Evolutionary conservation across 768 basidiomycete species (phyloP).

Genomic region (Amanita exitialis): DNA sequence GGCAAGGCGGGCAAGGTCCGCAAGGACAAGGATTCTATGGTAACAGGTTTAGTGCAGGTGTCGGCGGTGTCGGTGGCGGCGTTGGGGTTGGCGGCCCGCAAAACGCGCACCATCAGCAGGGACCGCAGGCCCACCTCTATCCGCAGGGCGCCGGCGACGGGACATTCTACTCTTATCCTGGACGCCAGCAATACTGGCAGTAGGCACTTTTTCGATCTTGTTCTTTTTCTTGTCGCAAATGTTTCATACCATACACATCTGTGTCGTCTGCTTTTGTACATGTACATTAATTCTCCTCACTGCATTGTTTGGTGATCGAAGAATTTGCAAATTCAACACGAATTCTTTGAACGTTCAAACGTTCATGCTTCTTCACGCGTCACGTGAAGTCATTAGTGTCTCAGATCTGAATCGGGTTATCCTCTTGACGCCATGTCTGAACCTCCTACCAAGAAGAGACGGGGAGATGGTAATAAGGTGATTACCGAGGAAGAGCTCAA

Average conservation of each 20-base stretch:
- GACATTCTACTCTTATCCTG: constrained; percentile 63
- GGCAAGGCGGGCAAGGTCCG: constrained; percentile 35
- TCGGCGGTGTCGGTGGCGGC: constrained; percentile 24
- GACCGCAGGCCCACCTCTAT: constrained; percentile 51
- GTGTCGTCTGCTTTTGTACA: constrained; percentile 7
- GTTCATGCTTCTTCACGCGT: too few relatives aligned
- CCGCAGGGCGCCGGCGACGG: constrained; percentile 56
- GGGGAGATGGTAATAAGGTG: too few relatives aligned
- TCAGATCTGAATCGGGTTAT: too few relatives aligned
- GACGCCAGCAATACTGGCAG: constrained; percentile 61
- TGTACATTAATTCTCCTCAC: background rate
- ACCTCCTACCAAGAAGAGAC: too few relatives aligned
- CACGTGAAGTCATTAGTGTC: too few relatives aligned
- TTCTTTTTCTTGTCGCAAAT: constrained; percentile 5
- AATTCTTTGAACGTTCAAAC: too few relatives aligned
- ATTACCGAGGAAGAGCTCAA: too few relatives aligned
- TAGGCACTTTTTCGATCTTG: constrained; percentile 17
- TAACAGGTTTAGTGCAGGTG: constrained; percentile 32
- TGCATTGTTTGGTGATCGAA: background rate
- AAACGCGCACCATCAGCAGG: constrained; percentile 30
- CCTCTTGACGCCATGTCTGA: too few relatives aligned
- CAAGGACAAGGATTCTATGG: constrained; percentile 44
- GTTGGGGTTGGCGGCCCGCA: constrained; percentile 30
- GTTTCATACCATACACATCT: constrained; percentile 8
- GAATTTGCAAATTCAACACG: too few relatives aligned